Evolutionary conservation across 768 basidiomycete species (phyloP), one percentile per base, ranked within the genome.

Genomic region (Auriscalpium microsporum): DNA sequence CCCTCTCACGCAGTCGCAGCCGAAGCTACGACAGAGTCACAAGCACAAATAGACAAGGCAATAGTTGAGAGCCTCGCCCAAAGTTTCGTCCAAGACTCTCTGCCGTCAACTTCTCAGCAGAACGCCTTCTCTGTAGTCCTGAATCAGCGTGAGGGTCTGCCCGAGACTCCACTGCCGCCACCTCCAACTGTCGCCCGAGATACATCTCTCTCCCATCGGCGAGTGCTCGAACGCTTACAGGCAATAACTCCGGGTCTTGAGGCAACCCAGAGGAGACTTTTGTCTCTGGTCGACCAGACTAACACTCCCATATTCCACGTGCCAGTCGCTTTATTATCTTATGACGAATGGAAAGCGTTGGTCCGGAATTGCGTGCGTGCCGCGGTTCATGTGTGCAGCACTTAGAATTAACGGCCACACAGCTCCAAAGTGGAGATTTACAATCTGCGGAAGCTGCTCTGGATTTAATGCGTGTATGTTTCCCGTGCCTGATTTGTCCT

Each of bases 261-360:
- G 23, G 10, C 35, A 36, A 59, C n/a, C 54, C 58, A 8, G 56
- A 66, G 16, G 33, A 33, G 10, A 50, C 42, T 42, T 21, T 35
- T 13, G 42, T 42, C 42, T n/a, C 13, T 37, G 19, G 19, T 52
- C 33, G 34, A 17, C 11, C 14, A 48, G 4, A 36, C 19, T 42
- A 13, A 13, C n/a, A 21, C 38, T 45, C 40, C 6, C 40, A 42
- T 7, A 52, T 11, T 21, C 13, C 17, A 19, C 11, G 59, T 82
- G 17, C 75, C 78, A 16, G 62, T 80, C 3, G 71, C 73, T 14
- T 53, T 83, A 10, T 64, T 87, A 17, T 76, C 83, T 0, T 48
- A 68, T 16, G 58, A 67, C 10, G 84, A 89, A 64, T 82, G 79
- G 69, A 69, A 76, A 45, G 77, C 80, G 1, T 68, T 87, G 6